Base-by-base conservation (phyloP, 1,139 yeast species). In the Saccharomyces hybrid region DNA sequence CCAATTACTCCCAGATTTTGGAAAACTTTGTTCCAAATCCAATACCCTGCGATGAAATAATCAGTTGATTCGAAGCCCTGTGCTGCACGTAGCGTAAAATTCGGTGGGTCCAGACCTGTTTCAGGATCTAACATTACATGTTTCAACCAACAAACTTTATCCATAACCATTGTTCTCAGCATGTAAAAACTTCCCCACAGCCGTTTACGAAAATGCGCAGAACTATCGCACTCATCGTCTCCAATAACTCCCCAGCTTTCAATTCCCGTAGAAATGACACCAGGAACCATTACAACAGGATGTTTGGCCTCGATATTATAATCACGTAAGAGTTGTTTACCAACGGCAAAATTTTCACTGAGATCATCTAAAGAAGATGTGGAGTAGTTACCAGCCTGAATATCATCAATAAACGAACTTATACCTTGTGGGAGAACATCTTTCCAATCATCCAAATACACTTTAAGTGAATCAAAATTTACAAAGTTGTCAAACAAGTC, bases 61-160 rank as follows among this genome's bases (percentile, higher is more conserved):
- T 93, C 99, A 0, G 97, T 95, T 1, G 98, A 95, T 63, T 93
- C 98, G 71, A 93, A 88, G 0, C 99, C 99, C 68, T 88, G 96
- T 0, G 97, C 95, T 0, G 99, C 96, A 56, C 99, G 75, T 41
- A 93, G 69, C 60, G 78, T 86, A 63, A 88, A 79, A 52, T 86
- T 80, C 0, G 87, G 86, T 0, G 99, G 99, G 68, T 93, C 99
- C 47, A 93, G 73, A 0, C 99, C 99, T 0, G 99, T 91, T 57
- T 82, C 84, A 0, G 89, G 85, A 69, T 95, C 98, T 48, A 93
- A 75, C 86, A 84, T 86, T 48, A 93, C 80, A 69, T 90, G 96
- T 67, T 86, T 84, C 58, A 93, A 76, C 99, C 99, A 95, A 71
- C 99, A 93, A 1, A 83, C 70, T 70, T 93, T 93, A 65, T 93